These are phyloP conservation scores for Cenchrus americanus DNA, from an alignment of 176 grass and related monocot species.

Conservation along the genomic window DNA sequence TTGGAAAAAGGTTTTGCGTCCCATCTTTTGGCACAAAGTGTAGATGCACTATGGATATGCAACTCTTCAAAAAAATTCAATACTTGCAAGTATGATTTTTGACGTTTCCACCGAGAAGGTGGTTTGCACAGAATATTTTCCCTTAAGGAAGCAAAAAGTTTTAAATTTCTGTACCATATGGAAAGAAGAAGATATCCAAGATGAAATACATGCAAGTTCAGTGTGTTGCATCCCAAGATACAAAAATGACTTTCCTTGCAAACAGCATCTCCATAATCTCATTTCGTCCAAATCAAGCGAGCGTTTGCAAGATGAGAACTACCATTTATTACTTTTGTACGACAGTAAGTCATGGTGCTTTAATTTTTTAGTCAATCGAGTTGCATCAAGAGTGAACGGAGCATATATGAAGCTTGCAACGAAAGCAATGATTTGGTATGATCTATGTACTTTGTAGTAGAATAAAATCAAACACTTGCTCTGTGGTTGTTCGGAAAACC, in stretches of 20 bases:
- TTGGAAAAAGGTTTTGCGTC: no score
- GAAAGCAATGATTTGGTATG: conserved; percentile 27
- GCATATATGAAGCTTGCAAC: conserved; percentile 14
- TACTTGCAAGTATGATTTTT: no score
- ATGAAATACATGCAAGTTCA: neutral
- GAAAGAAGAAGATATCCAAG: neutral
- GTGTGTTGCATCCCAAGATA: neutral
- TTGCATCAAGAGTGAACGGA: conserved; percentile 6
- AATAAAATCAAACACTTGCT: neutral
- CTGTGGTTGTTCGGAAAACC: neutral
- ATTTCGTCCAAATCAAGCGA: conserved; percentile 34
- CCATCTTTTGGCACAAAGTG: no score
- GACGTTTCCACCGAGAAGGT: no score
- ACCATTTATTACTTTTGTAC: conserved; percentile 23
- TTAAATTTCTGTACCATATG: neutral
- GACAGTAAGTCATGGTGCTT: conserved; percentile 23
- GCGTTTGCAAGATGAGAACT: conserved; percentile 2
- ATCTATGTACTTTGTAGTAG: neutral
- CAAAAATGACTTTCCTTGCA: conserved; percentile 20
- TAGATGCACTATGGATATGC: no score
- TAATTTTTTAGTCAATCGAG: conserved; percentile 16
- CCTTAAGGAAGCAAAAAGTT: neutral
- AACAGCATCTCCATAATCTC: neutral
- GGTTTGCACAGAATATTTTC: no score
- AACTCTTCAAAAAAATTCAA: no score